Base-by-base conservation (phyloP, 805 yeast genomes). In the Lachancea quebecensis region DNA sequence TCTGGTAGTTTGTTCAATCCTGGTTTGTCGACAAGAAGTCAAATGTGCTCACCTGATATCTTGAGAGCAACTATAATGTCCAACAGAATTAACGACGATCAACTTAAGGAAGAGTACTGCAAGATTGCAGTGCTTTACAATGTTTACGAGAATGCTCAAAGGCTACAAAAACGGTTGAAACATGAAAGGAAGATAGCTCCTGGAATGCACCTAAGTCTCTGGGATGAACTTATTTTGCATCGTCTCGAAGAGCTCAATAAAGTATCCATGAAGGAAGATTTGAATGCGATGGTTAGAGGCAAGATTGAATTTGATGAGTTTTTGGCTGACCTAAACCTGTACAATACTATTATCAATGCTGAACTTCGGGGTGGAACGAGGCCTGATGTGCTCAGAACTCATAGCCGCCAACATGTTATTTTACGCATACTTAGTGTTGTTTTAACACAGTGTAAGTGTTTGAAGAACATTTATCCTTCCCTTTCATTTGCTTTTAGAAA, bases 21-120 rank as follows among this genome's bases (percentile, higher is more conserved):
- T n/a, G 15, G 27, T 2, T 17, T n/a, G 11, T 21, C 28, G 11
- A 16, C 31, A 31, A 33, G 40, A 15, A 46, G 51, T 38, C 47
- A 38, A 30, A 44, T 42, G 18, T 55, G 56, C 35, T 58, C 63
- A 9, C 55, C 56, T 16, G 65, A 60, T 42, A 51, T 57, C 33
- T 18, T 60, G 3, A 48, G 62, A 10, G 48, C 52, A 12, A 44
- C 55, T 6, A 28, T 60, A 8, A 16, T 55, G 10, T 48, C 61
- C 4, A 45, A 40, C 17, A 47, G 47, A 12, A 31, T 45, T 10
- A 41, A 50, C 2, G 33, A 39, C 5, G 3, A 21, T 11, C 56
- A 53, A 25, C 32, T 58, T 9, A 47, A 47, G 21, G 53, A 52
- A 15, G 65, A 60, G 40, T 57, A 45, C 43, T 49, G 53, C 38